Evolutionary conservation across 2,329 filamentous ascomycete genomes (phyloP).

Genomic region (Alternaria triticina): DNA sequence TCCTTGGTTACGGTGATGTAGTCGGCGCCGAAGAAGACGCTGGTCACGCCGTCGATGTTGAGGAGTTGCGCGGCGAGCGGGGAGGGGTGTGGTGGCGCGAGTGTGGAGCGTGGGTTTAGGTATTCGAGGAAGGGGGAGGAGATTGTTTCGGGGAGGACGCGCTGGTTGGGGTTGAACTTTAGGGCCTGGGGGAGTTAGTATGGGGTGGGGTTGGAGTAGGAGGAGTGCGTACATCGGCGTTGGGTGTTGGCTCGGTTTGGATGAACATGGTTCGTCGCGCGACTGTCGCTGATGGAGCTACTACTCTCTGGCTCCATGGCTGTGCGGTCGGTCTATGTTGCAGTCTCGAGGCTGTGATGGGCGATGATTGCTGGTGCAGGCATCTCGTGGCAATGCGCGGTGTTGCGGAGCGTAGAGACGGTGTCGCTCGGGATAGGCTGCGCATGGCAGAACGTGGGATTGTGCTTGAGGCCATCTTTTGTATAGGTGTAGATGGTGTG

Average conservation of each 20-base stretch:
- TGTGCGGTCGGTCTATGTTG: conserved; percentile 40
- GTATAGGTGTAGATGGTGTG: background rate
- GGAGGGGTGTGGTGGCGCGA: conserved; percentile 87
- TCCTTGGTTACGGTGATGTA: conserved; percentile 98
- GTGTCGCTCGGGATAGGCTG: conserved; percentile 31
- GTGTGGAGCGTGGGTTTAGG: conserved; percentile 83
- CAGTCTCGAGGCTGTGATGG: conserved; percentile 39
- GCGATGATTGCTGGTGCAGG: conserved; percentile 42
- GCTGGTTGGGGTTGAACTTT: conserved; percentile 93
- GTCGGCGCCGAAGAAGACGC: conserved; percentile 91
- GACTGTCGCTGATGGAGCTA: conserved; percentile 16
- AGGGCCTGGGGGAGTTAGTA: conserved; percentile 60
- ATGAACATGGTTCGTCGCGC: conserved; percentile 85
- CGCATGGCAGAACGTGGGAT: conserved; percentile 39
- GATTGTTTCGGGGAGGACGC: conserved; percentile 77
- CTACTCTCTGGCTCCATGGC: conserved; percentile 28
- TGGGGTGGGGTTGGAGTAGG: background rate
- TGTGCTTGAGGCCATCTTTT: conserved; percentile 35
- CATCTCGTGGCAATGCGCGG: conserved; percentile 42
- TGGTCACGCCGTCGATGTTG: conserved; percentile 92
- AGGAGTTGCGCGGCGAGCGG: conserved; percentile 89
- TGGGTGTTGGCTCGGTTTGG: conserved; percentile 93
- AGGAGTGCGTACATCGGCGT: conserved; percentile 71
- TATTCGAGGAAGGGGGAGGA: conserved; percentile 87
- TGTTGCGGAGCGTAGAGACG: conserved; percentile 28